Evolutionary conservation across 2,329 filamentous ascomycete species (phyloP), one percentile per base, ranked within the genome.

Genomic region (Mollisia scopiformis): DNA sequence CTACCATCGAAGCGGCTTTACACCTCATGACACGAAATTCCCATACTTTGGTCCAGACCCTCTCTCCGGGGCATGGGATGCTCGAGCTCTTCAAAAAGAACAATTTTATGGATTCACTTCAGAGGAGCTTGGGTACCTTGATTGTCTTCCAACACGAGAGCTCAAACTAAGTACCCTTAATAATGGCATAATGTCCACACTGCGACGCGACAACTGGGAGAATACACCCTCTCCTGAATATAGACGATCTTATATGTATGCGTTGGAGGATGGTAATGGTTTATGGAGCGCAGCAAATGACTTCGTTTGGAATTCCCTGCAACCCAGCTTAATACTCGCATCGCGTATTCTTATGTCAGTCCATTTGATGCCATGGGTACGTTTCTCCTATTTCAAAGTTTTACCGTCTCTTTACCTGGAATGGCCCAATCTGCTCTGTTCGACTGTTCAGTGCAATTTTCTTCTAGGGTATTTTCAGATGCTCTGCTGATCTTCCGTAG

Each of bases 321-420:
- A 67, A 27, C 65, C 66, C 8, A 30, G 27, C 27, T 43, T 69
- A 23, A 71, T 74, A 11, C 68, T 70, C 0, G 72, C 71, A 2
- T 69, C 55, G 0, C 74, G 55, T 6, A 72, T 62, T 21, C 35
- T 69, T 11, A 62, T 23, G 19, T 62, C 61, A 27, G 16, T 59
- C 27, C 55, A 67, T 55, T 11, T 58, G 7, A 52, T 61, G 31
- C 60, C 62, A 21, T 66, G 62, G 62, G 62, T 65, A 62, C 23
- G 46, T 21, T 23, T 1, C 3, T 28, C 25, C 2, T n/a, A n/a
- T n/a, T n/a, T n/a, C n/a, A n/a, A n/a, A n/a, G n/a, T n/a, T n/a
- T n/a, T n/a, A n/a, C n/a, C n/a, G n/a, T n/a, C n/a, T n/a, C n/a
- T n/a, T n/a, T n/a, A n/a, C n/a, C n/a, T n/a, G n/a, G n/a, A n/a